Conservation (phyloP, 2,329 filamentous ascomycete species). For the Dactylellina leptospora region DNA sequence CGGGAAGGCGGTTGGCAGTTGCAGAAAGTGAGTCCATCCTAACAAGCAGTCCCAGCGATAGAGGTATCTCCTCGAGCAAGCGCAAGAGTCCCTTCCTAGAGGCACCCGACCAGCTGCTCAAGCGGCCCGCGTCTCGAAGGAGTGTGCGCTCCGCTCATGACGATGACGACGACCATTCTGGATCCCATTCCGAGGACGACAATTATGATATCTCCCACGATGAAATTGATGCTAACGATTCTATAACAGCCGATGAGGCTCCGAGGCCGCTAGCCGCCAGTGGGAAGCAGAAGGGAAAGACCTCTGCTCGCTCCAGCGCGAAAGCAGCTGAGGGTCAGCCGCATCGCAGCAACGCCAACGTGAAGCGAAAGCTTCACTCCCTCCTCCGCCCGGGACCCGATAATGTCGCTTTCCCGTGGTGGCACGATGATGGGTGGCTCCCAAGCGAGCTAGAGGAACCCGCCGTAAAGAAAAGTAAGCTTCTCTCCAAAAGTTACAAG, state of each 20-base stretch:
- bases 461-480: constrained; percentile 16
- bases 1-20: constrained; percentile 12
- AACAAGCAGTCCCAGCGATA: not conserved
- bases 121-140: constrained; percentile 30
- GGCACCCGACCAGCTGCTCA: constrained; percentile 5
- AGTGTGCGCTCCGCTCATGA: constrained; percentile 23
- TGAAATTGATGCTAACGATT: constrained; percentile 1
- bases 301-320: constrained; percentile 9
- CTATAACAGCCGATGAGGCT: not conserved
- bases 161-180: not conserved
- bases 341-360: constrained; percentile 1
- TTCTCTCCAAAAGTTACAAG: not conserved
- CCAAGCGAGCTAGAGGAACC: not conserved
- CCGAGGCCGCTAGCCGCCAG: not conserved
- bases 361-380: constrained; percentile 19
- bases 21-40: constrained; percentile 20
- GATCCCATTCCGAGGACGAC: not conserved
- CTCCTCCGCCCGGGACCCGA: constrained; percentile 37
- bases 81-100: constrained; percentile 34
- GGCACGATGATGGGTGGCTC: constrained; percentile 37
- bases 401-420: constrained; percentile 51
- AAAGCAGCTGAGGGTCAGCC: constrained; percentile 1
- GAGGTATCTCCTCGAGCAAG: constrained; percentile 20
- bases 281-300: constrained; percentile 17
- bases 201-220: not conserved